Conservation (phyloP, 306 rosid genomes). For the Lathyrus oleraceus region DNA sequence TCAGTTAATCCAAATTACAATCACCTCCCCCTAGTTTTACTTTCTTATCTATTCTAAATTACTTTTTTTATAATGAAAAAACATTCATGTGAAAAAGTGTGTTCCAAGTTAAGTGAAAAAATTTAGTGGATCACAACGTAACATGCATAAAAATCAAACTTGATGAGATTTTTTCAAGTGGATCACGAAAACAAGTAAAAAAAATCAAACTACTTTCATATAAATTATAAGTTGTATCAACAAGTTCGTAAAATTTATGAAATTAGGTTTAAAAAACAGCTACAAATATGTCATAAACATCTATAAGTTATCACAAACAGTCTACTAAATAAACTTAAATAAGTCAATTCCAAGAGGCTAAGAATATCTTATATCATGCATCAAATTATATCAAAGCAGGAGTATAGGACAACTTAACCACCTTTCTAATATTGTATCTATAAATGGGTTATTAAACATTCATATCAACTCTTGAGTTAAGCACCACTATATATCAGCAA, state of each 20-base stretch:
- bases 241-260: background rate
- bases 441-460: slow-evolving; percentile 11
- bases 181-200: background rate
- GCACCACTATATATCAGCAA: background rate
- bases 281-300: background rate
- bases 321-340: background rate
- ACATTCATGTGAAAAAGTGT: background rate
- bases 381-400: background rate
- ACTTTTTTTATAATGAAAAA: background rate
- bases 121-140: background rate
- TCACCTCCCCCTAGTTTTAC: background rate
- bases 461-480: background rate
- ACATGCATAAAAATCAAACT: background rate
- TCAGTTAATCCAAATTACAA: background rate
- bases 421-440: background rate
- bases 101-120: background rate
- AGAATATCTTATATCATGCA: background rate
- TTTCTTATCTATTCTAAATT: background rate
- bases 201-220: background rate
- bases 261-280: background rate
- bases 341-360: background rate
- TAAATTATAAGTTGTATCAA: background rate
- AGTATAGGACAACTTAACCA: background rate
- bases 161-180: too few relatives aligned
- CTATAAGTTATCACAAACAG: background rate